Conservation (phyloP, 106 monocot genomes). For the Chionographis japonica region DNA sequence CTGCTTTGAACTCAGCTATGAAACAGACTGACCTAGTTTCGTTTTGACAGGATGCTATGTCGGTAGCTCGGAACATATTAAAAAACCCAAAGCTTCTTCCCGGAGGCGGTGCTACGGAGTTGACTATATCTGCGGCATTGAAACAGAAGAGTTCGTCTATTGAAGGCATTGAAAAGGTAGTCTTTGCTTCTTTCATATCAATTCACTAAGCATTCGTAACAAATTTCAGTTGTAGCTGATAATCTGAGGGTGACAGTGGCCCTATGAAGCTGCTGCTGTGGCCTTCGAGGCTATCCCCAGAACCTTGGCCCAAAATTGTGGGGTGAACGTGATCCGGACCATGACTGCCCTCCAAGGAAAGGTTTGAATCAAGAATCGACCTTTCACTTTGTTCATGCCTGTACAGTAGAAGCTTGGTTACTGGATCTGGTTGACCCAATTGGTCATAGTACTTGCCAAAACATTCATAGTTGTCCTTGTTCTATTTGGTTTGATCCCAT, state of each 20-base stretch:
- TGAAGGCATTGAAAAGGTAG: conserved; percentile 96
- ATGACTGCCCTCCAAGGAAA: conserved; percentile 99
- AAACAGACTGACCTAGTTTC: not conserved
- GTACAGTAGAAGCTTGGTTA: too few relatives aligned
- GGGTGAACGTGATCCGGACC: conserved; percentile 85
- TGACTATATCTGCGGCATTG: conserved; percentile 83
- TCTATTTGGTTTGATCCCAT: not conserved
- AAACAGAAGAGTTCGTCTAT: conserved; percentile 97
- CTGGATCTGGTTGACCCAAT: too few relatives aligned
- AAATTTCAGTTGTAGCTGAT: too few relatives aligned
- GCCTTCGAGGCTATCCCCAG: conserved; percentile 96
- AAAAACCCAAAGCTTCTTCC: conserved; percentile 97
- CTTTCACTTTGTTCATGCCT: not conserved
- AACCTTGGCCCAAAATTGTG: conserved; percentile 95
- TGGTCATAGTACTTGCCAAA: too few relatives aligned
- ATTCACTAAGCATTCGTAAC: not conserved
- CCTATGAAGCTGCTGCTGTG: conserved; percentile 98
- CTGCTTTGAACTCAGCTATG: not conserved
- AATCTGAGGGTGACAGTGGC: conserved; percentile 51
- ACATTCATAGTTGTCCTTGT: not conserved
- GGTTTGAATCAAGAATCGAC: conserved; percentile 20
- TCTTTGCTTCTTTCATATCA: not conserved
- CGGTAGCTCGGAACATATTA: conserved; percentile 85
- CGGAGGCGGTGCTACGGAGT: conserved; percentile 88
- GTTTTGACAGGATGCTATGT: conserved; percentile 76